phyloP scores from a whole-genome alignment of 257 asterid species.

The Rhazya stricta region DNA sequence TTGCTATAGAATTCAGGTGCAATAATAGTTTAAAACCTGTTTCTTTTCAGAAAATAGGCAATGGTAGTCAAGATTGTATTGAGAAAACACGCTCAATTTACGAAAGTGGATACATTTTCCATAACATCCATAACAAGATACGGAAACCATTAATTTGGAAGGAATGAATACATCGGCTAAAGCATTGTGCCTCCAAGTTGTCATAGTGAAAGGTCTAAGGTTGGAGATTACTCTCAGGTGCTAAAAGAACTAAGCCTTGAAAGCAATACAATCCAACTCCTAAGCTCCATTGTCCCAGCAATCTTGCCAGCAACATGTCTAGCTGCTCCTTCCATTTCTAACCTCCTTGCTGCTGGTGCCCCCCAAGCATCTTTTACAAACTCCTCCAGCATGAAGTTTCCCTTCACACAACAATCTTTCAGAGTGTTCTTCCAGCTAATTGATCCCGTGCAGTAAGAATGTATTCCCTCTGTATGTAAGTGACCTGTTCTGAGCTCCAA shows the following conservation, averaged over 20 bases:
- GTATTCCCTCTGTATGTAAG: conserved; percentile 56
- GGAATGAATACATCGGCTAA: neutral
- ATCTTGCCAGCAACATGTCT: neutral
- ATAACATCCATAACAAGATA: neutral
- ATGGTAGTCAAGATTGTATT: no score
- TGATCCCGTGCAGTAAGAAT: conserved; percentile 55
- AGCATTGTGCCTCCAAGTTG: neutral
- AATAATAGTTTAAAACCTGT: no score
- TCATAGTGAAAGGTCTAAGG: neutral
- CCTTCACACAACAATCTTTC: neutral
- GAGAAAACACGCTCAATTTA: no score
- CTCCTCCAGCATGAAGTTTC: neutral
- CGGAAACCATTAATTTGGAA: neutral
- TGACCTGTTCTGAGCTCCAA: conserved; percentile 58
- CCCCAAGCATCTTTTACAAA: neutral
- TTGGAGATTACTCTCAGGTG: neutral
- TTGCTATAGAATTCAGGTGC: no score
- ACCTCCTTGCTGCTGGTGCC: neutral
- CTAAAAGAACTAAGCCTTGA: no score
- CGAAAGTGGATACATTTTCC: no score
- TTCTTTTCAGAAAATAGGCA: no score
- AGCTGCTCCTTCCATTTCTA: neutral
- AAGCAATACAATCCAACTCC: neutral
- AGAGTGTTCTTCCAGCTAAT: conserved; percentile 7
- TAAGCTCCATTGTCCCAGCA: neutral